Percentiles rank a stretch among this genome's conserved stretches.
These are phyloP conservation scores for Paspalum notatum DNA, from an alignment of 176 grass and related monocot species.

Conservation along the genomic window DNA sequence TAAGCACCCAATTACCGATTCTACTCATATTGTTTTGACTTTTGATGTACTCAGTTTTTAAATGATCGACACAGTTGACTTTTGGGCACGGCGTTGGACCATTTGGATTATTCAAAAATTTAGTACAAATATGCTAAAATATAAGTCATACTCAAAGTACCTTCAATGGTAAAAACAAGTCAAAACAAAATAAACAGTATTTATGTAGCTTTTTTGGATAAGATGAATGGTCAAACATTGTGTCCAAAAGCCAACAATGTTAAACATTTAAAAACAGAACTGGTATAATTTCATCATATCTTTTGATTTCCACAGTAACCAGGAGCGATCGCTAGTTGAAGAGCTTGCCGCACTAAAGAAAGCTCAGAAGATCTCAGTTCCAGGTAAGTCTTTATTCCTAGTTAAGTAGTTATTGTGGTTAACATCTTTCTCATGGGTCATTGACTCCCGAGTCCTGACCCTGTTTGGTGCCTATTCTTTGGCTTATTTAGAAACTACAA, in stretches of 20 bases:
- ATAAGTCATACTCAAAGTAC: too few relatives aligned
- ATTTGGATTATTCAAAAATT: too few relatives aligned
- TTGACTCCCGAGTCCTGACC: background rate
- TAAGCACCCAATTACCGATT: background rate
- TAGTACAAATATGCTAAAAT: too few relatives aligned
- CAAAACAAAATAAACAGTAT: too few relatives aligned
- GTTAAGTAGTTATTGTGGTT: constrained; percentile 23
- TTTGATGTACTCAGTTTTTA: background rate
- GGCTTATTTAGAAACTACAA: constrained; percentile 29
- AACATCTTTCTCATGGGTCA: background rate
- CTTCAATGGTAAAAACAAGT: too few relatives aligned
- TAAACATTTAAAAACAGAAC: too few relatives aligned
- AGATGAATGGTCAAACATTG: too few relatives aligned
- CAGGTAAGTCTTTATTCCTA: constrained; percentile 33
- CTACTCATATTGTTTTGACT: background rate
- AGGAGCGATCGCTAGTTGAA: constrained; percentile 57
- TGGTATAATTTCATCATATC: background rate
- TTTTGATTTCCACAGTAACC: constrained; percentile 51
- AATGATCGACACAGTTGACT: too few relatives aligned
- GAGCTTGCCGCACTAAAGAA: constrained; percentile 57
- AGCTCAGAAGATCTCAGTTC: constrained; percentile 44
- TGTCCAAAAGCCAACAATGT: too few relatives aligned
- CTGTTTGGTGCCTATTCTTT: constrained; percentile 12
- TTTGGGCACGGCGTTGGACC: too few relatives aligned
- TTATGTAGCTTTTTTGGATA: too few relatives aligned